Percentiles rank a stretch among this genome's conserved stretches.
Evolutionary conservation across 2,329 filamentous ascomycete genomes (phyloP).

Genomic region (Tolypocladium endophyticum): DNA sequence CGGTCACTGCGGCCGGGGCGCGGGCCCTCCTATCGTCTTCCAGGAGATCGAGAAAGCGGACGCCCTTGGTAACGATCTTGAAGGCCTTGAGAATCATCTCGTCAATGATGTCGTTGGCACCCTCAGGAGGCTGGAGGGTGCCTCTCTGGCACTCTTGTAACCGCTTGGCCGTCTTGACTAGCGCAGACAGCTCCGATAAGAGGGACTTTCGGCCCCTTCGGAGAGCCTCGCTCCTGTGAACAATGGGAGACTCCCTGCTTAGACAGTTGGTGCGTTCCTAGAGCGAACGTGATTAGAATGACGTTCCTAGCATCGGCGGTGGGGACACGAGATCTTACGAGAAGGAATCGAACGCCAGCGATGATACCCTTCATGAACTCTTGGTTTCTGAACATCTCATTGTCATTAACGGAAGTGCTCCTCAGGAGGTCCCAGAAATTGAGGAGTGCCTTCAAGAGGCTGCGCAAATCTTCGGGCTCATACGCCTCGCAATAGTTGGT

Average conservation of each 20-base stretch:
- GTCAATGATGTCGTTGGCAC: conserved; percentile 70
- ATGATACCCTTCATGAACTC: conserved; percentile 93
- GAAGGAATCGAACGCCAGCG: conserved; percentile 77
- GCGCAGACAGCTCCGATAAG: conserved; percentile 75
- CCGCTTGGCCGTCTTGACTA: conserved; percentile 82
- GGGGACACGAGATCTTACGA: conserved; percentile 49
- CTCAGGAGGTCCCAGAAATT: conserved; percentile 88
- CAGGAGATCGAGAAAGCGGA: conserved; percentile 80
- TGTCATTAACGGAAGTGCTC: conserved; percentile 64
- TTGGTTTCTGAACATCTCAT: conserved; percentile 75
- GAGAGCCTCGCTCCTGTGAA: conserved; percentile 66
- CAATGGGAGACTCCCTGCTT: conserved; percentile 65
- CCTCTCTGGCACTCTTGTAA: conserved; percentile 63
- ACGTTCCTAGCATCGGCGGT: background rate
- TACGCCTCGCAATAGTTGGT: conserved; percentile 98
- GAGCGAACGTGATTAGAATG: background rate
- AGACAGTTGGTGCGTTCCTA: conserved; percentile 84
- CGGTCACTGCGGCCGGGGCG: conserved; percentile 42
- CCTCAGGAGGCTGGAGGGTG: conserved; percentile 34
- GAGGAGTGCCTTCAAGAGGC: conserved; percentile 72
- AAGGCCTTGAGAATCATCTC: conserved; percentile 92
- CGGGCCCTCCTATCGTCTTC: conserved; percentile 49
- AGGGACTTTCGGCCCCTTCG: conserved; percentile 77
- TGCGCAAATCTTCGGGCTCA: conserved; percentile 77
- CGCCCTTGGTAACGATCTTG: conserved; percentile 83